Evolutionary conservation across 495 filamentous ascomycete species (phyloP).

Genomic region (Chaetomium fimeti): DNA sequence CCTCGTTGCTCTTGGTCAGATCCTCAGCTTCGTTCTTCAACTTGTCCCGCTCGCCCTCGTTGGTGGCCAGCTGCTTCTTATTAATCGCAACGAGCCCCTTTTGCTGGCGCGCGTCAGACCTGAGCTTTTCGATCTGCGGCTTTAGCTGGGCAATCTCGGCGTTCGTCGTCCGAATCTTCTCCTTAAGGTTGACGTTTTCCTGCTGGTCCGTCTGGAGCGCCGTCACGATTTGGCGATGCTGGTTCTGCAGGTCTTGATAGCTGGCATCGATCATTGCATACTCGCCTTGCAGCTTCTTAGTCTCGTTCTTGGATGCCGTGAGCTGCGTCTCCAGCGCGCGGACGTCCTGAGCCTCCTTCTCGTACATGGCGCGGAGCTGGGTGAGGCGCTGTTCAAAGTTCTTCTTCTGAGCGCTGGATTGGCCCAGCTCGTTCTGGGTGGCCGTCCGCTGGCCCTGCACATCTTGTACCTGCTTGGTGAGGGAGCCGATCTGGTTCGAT

Average conservation of each 20-base stretch:
- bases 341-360: slow-evolving; percentile 85
- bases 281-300: slow-evolving; percentile 76
- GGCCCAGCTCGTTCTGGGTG: slow-evolving; percentile 74
- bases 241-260: slow-evolving; percentile 78
- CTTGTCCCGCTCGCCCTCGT: slow-evolving; percentile 82
- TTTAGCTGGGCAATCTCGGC: slow-evolving; percentile 76
- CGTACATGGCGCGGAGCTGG: slow-evolving; percentile 81
- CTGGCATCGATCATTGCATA: slow-evolving; percentile 76
- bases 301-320: slow-evolving; percentile 69
- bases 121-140: slow-evolving; percentile 85
- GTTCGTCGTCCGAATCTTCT: slow-evolving; percentile 80
- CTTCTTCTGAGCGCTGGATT: slow-evolving; percentile 78
- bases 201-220: slow-evolving; percentile 82
- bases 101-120: slow-evolving; percentile 85
- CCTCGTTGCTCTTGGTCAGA: slow-evolving; percentile 61
- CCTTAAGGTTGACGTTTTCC: slow-evolving; percentile 82
- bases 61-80: slow-evolving; percentile 91
- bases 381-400: slow-evolving; percentile 85
- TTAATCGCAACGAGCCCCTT: slow-evolving; percentile 95
- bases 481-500: slow-evolving; percentile 86
- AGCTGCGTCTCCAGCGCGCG: slow-evolving; percentile 82
- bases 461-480: slow-evolving; percentile 91
- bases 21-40: slow-evolving; percentile 73
- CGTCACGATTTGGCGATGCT: slow-evolving; percentile 71
- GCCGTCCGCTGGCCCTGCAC: slow-evolving; percentile 75